Base-by-base conservation (phyloP, 192 early-diverging fungal species). In the Coemansia sp. region DNA sequence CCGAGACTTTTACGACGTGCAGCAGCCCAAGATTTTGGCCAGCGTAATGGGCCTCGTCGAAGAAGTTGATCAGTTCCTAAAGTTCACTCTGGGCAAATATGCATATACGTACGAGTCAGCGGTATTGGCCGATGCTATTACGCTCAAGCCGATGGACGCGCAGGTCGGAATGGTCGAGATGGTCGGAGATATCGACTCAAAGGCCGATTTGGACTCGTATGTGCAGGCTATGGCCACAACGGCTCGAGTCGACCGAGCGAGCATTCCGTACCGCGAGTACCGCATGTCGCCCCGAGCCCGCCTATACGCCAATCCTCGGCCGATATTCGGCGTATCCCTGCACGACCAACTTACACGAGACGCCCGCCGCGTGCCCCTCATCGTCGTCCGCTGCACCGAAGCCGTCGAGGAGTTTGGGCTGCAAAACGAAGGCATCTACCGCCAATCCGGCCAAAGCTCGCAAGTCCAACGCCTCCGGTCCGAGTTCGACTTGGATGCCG, bases 381-480 rank as follows among this genome's bases (percentile, higher is more conserved):
- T 98, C 46, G 82, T 99, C 2, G 69, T 73, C 28, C 92, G 92
- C 49, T 95, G 91, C 57, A 86, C 92, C 3, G 82, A 91, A 44
- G 87, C 87, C 14, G 86, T 99, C 25, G 97, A 99, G 74, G 67
- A 75, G n/a, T 84, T 84, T 62, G 89, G 89, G 0, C 60, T 93
- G 49, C 80, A 87, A 22, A 87, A 83, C n/a, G 82, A 87, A 17
- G 95, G 97, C 5, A 84, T 99, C 8, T 99, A 99, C 72, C 88
- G 97, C 10, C 69, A 94, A 7, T 93, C 94, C 4, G 97, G 94
- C 11, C 85, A 88, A 15, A 89, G 78, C 25, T 86, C 85, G 17
- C 80, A 86, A 55, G 90, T 97, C 14, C 87, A 89, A 66, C 85
- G 84, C 59, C 75, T 97, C 26, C 82, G 87, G 17, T 71, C 71